These are phyloP conservation scores for Jasminum sambac DNA, from an alignment of 257 asterid genomes.

Conservation along the genomic window DNA sequence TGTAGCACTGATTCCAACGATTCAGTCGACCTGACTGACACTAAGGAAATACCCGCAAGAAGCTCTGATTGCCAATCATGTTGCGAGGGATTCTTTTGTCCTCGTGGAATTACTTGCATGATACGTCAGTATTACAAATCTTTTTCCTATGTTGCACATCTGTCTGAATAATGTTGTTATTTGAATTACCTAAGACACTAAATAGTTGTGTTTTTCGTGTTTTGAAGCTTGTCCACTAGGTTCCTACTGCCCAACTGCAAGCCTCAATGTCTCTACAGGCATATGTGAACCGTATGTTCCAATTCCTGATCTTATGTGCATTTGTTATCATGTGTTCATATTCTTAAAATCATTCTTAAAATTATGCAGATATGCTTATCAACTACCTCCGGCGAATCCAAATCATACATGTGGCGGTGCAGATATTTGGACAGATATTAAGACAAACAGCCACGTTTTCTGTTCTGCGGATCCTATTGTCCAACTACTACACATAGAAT, in stretches of 20 bases:
- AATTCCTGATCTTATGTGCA: conserved; percentile 15
- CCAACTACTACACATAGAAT: conserved; percentile 53
- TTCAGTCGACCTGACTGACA: conserved; percentile 32
- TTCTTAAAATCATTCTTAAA: conserved; percentile 24
- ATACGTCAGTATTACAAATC: conserved; percentile 58
- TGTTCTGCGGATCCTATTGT: conserved; percentile 81
- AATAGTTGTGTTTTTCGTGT: conserved; percentile 18
- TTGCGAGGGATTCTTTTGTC: conserved; percentile 91
- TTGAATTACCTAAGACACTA: not conserved
- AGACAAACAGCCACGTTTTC: conserved; percentile 54
- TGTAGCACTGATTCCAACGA: conserved; percentile 52
- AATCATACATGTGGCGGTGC: conserved; percentile 95
- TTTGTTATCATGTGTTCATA: conserved; percentile 9
- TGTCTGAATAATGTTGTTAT: not conserved
- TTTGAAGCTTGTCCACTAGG: conserved; percentile 89
- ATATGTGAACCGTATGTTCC: conserved; percentile 80
- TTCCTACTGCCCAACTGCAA: conserved; percentile 81
- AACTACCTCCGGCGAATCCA: conserved; percentile 50
- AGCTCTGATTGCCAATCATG: conserved; percentile 67
- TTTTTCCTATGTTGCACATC: not conserved
- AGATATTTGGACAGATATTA: conserved; percentile 74
- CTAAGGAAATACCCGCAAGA: conserved; percentile 56
- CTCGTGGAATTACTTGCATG: conserved; percentile 89
- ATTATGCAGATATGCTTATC: conserved; percentile 67
- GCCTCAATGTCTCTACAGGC: conserved; percentile 46